Conservation (phyloP, 495 filamentous ascomycete species). For the Pseudoneurospora amorphoporcata region DNA sequence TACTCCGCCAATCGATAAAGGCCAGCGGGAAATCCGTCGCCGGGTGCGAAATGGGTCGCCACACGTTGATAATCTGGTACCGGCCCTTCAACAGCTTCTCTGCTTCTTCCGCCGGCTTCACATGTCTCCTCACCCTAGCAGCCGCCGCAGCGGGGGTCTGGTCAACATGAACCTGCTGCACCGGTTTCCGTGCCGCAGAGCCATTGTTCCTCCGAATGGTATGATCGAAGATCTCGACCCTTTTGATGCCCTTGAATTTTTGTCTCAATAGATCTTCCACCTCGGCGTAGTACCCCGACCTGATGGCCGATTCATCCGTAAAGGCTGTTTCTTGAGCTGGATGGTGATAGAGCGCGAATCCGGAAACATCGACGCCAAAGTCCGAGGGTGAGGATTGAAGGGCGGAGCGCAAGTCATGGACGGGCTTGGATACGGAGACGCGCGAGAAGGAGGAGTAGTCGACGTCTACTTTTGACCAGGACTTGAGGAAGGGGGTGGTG, state of each 20-base stretch:
- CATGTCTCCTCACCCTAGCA: constrained; percentile 55
- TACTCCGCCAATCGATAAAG: constrained; percentile 53
- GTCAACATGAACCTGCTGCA: constrained; percentile 70
- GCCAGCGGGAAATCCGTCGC: constrained; percentile 60
- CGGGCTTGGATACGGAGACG: background rate
- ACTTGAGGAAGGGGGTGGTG: constrained; percentile 14
- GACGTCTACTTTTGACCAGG: constrained; percentile 35
- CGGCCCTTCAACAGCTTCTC: constrained; percentile 49
- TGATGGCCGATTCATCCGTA: constrained; percentile 49
- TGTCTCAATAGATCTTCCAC: constrained; percentile 56
- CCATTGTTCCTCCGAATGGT: constrained; percentile 58
- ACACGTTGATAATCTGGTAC: constrained; percentile 77
- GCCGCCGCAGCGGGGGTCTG: constrained; percentile 58
- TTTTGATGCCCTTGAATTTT: constrained; percentile 47
- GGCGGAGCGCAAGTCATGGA: background rate
- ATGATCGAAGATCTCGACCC: constrained; percentile 76
- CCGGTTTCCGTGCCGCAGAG: constrained; percentile 49
- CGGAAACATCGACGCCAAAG: constrained; percentile 30
- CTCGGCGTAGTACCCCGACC: constrained; percentile 66
- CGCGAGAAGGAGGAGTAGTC: constrained; percentile 20
- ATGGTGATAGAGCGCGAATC: constrained; percentile 29
- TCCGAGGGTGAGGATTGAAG: background rate
- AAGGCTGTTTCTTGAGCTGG: constrained; percentile 44
- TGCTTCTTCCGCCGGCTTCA: constrained; percentile 37
- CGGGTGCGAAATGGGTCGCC: constrained; percentile 59